Evolutionary conservation across 179 eudicot genomes (phyloP).

Genomic region (Actinidia chinensis): DNA sequence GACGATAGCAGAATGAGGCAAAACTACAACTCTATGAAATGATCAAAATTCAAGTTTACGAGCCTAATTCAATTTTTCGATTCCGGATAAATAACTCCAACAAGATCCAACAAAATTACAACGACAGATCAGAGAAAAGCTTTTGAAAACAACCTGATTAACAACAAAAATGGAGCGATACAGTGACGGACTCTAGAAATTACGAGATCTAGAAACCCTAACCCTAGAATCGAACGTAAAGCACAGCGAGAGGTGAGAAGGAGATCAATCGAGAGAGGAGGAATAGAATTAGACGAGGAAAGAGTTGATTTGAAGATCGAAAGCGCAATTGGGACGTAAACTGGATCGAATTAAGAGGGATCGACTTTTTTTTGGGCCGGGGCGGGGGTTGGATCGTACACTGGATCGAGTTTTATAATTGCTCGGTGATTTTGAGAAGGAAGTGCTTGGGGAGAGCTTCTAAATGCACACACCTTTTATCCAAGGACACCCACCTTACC

Average conservation of each 20-base stretch:
- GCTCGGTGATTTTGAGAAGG: no score
- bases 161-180: background rate
- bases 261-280: constrained; percentile 19
- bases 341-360: background rate
- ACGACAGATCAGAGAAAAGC: constrained; percentile 16
- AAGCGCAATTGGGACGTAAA: background rate
- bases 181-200: background rate
- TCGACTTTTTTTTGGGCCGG: constrained; percentile 13
- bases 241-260: background rate
- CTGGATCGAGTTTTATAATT: constrained; percentile 7
- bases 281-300: background rate
- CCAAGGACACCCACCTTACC: no score
- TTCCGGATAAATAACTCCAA: constrained; percentile 15
- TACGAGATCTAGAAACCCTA: constrained; percentile 24
- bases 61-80: background rate
- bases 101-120: background rate
- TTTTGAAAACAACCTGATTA: background rate
- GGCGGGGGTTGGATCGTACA: background rate
- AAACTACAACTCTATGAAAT: background rate
- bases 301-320: background rate
- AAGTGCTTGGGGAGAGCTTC: no score
- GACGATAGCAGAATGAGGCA: background rate
- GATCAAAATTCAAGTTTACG: background rate
- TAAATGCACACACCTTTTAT: no score
- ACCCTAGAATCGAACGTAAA: constrained; percentile 13